These are phyloP conservation scores for Karstenula rhodostoma DNA, from an alignment of 2,329 filamentous ascomycete genomes.

Conservation along the genomic window DNA sequence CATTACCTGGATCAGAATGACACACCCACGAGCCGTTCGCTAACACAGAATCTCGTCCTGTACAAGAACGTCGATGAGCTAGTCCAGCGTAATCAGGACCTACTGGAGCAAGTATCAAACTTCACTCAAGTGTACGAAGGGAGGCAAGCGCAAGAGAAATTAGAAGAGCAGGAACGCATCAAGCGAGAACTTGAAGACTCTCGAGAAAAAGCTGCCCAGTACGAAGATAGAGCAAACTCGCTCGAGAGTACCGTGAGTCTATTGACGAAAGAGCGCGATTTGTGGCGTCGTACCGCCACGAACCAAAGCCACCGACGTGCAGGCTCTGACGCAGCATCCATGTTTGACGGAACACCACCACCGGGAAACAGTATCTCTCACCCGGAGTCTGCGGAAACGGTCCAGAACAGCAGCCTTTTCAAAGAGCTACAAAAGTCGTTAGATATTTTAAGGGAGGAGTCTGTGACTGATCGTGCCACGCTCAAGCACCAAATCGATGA, in stretches of 20 bases:
- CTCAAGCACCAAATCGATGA: constrained; percentile 85
- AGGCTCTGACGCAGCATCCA: constrained; percentile 68
- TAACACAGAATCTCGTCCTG: constrained; percentile 86
- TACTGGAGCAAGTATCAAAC: constrained; percentile 82
- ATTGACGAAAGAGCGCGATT: constrained; percentile 94
- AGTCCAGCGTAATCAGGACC: constrained; percentile 85
- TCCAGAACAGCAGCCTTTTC: constrained; percentile 78
- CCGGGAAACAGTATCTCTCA: constrained; percentile 49
- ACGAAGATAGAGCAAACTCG: constrained; percentile 83
- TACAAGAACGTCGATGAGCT: constrained; percentile 87
- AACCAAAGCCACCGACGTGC: constrained; percentile 70
- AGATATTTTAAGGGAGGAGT: constrained; percentile 87
- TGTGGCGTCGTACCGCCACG: constrained; percentile 94
- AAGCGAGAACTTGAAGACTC: constrained; percentile 76
- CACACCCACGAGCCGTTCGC: constrained; percentile 86
- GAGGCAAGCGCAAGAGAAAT: constrained; percentile 76
- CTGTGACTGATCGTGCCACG: constrained; percentile 79
- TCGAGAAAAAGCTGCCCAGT: constrained; percentile 76
- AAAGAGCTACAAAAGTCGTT: constrained; percentile 90
- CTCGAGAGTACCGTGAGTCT: constrained; percentile 67
- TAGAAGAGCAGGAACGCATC: constrained; percentile 63
- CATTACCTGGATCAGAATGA: constrained; percentile 68
- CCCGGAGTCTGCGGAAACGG: constrained; percentile 65
- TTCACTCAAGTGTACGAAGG: constrained; percentile 91
- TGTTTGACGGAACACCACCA: constrained; percentile 60